These are phyloP conservation scores for Penicillium paradoxum DNA, from an alignment of 495 filamentous ascomycete species.

Conservation along the genomic window DNA sequence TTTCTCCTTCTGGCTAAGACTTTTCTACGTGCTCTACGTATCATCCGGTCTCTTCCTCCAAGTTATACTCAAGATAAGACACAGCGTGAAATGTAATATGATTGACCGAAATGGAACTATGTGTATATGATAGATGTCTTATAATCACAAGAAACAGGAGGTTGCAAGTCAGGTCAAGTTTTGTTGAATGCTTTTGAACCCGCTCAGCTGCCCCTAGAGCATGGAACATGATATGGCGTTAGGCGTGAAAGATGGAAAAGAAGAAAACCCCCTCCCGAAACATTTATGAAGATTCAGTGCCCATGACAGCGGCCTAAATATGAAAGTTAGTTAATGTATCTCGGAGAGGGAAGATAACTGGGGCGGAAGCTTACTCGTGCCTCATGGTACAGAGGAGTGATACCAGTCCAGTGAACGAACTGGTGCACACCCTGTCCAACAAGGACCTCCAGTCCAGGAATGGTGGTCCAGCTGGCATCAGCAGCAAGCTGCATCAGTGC, in stretches of 20 bases:
- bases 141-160: not conserved
- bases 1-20: no score
- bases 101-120: slow-evolving; percentile 1
- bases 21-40: no score
- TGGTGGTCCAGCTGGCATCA: slow-evolving; percentile 76
- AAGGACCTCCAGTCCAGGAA: slow-evolving; percentile 85
- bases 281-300: slow-evolving; percentile 14
- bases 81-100: not conserved
- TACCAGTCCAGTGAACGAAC: slow-evolving; percentile 77
- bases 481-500: slow-evolving; percentile 79
- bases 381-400: slow-evolving; percentile 62
- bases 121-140: not conserved
- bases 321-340: not conserved
- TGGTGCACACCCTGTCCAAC: slow-evolving; percentile 83
- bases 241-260: not conserved
- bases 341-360: not conserved
- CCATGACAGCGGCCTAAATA: slow-evolving; percentile 27
- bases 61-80: not conserved
- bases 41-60: no score
- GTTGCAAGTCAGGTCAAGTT: not conserved
- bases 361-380: slow-evolving; percentile 42
- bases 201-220: not conserved
- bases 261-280: not conserved
- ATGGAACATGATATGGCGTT: slow-evolving; percentile 2
- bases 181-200: not conserved